Conservation (phyloP, 2,329 filamentous ascomycete species). For the Aspergillus ibericus region DNA sequence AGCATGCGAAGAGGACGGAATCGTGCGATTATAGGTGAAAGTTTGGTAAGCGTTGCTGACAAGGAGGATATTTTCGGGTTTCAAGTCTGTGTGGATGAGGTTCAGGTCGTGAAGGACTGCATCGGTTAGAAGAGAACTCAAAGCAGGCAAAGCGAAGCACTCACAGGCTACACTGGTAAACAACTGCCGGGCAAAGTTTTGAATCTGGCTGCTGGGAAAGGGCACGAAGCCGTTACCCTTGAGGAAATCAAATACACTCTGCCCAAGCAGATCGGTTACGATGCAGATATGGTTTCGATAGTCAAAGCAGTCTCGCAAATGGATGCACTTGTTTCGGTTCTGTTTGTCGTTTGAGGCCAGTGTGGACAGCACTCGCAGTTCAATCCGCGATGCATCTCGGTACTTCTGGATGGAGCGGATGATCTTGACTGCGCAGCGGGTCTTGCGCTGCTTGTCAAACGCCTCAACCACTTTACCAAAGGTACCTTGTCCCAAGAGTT, state of each 20-base stretch:
- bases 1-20: constrained; percentile 63
- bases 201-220: constrained; percentile 97
- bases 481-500: constrained; percentile 90
- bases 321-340: constrained; percentile 95
- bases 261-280: constrained; percentile 74
- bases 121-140: constrained; percentile 24
- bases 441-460: constrained; percentile 71
- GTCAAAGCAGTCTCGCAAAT: constrained; percentile 94
- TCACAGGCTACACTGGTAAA: constrained; percentile 97
- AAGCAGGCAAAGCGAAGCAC: constrained; percentile 41
- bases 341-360: constrained; percentile 85
- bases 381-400: constrained; percentile 90
- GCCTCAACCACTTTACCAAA: constrained; percentile 98
- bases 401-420: constrained; percentile 99
- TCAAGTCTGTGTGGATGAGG: constrained; percentile 84
- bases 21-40: constrained; percentile 68
- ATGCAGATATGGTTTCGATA: constrained; percentile 96
- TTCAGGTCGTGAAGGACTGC: constrained; percentile 93
- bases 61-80: constrained; percentile 67
- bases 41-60: constrained; percentile 66
- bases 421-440: constrained; percentile 93
- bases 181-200: constrained; percentile 91
- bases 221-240: constrained; percentile 95
- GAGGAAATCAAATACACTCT: constrained; percentile 97
- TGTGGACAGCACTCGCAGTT: constrained; percentile 87